Evolutionary conservation across 495 filamentous ascomycete genomes (phyloP), one percentile per base, ranked within the genome.

Genomic region (Aspergillus nidulans): DNA sequence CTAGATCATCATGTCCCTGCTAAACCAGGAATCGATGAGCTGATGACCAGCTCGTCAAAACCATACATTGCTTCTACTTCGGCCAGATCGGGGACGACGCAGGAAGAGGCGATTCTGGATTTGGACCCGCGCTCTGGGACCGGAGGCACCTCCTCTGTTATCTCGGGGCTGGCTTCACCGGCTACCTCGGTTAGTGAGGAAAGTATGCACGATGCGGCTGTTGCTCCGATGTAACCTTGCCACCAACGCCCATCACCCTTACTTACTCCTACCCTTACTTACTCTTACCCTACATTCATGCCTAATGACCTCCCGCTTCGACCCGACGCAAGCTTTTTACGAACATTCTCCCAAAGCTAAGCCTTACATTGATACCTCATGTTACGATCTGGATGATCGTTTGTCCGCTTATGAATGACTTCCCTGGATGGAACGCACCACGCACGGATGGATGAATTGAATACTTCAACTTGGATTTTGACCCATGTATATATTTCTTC

Each of bases 11-110:
- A 73, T 18, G 72, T 80, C 12, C 77, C 78, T 5, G 59, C 62
- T 16, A 80, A 80, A 53, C 77, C 77, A 5, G 68, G 68, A 12
- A 77, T 78, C 49, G 73, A 73, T 13, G 77, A 79, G 52, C 56
- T 81, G n/a, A 77, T 77, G 72, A 69, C 71, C 13, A 65, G 61
- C n/a, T 46, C 68, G 2, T 55, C 54, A 4, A 76, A 75, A 55
- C 62, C 68, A 12, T 58, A 55, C 10, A 52, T 41, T n/a, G 10
- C 4, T 34, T n/a, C n/a, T n/a, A n/a, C n/a, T n/a, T n/a, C n/a
- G n/a, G 15, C 8, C 30, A 34, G 30, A 34, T 3, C 51, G 15
- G 51, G 54, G 42, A 18, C 42, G n/a, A n/a, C 38, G 1, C 48
- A 62, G 25, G 65, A 65, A 6, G 62, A 63, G 10, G 39, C 65